These are phyloP conservation scores for Asterionellopsis glacialis DNA, from an alignment of 108 stramenopile genomes.

Conservation along the genomic window DNA sequence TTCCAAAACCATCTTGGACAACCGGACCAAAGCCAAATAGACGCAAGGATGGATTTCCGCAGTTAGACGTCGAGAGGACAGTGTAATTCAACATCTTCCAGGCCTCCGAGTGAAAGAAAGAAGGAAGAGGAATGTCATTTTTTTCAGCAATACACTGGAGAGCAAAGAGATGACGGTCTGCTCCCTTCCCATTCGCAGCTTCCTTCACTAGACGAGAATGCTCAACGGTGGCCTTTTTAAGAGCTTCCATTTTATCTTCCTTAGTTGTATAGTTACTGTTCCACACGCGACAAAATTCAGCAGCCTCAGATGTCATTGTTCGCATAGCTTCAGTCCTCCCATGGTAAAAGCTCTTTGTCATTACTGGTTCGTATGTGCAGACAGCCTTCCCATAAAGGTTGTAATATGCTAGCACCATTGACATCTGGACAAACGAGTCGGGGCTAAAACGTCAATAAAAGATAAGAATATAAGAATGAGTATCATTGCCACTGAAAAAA, in stretches of 20 bases:
- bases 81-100: constrained; percentile 79
- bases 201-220: constrained; percentile 67
- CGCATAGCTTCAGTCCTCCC: constrained; percentile 87
- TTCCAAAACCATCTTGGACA: constrained; percentile 64
- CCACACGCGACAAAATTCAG: constrained; percentile 53
- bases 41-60: constrained; percentile 81
- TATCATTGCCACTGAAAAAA: background rate
- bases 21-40: constrained; percentile 84
- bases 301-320: constrained; percentile 60
- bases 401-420: constrained; percentile 80
- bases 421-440: constrained; percentile 81
- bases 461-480: background rate
- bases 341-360: constrained; percentile 80
- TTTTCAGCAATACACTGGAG: constrained; percentile 78
- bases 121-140: constrained; percentile 38
- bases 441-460: constrained; percentile 27
- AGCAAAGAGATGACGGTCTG: constrained; percentile 79
- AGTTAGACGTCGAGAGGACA: constrained; percentile 79
- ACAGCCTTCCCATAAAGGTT: constrained; percentile 73
- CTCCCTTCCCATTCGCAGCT: constrained; percentile 64
- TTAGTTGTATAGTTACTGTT: constrained; percentile 19
- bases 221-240: constrained; percentile 49
- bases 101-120: constrained; percentile 61
- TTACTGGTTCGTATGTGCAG: constrained; percentile 76
- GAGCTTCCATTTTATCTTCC: constrained; percentile 52